Conservation (phyloP, 805 yeast genomes). For the Saccharomyces jurei region DNA sequence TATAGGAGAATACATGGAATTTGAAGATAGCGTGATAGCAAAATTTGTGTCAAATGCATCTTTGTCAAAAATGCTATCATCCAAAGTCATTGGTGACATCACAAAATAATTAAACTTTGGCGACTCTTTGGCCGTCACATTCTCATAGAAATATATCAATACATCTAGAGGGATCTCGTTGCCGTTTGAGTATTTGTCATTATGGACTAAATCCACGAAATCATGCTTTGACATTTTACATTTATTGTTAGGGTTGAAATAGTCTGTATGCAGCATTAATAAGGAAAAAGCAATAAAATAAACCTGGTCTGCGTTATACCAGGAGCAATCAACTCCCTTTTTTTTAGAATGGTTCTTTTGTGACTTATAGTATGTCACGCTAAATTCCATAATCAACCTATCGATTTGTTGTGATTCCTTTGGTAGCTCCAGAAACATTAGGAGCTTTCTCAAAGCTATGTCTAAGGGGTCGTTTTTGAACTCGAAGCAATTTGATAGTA, state of each 20-base stretch:
- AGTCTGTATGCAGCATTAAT: conserved; percentile 67
- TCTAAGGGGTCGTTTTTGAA: conserved; percentile 55
- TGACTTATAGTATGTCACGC: conserved; percentile 40
- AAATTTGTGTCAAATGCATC: background rate
- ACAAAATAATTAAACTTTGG: conserved; percentile 19
- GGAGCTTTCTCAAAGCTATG: conserved; percentile 51
- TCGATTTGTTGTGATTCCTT: conserved; percentile 73
- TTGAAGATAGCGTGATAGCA: background rate
- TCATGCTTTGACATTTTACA: conserved; percentile 60
- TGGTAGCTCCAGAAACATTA: conserved; percentile 54
- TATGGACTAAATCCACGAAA: conserved; percentile 42
- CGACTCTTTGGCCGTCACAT: conserved; percentile 54
- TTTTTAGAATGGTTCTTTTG: conserved; percentile 8
- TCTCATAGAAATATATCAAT: conserved; percentile 55
- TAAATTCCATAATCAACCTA: conserved; percentile 51
- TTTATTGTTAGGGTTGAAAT: conserved; percentile 58
- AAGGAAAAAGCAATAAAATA: conserved; percentile 58
- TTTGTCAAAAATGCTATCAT: background rate
- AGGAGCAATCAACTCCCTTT: conserved; percentile 9
- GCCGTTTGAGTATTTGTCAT: conserved; percentile 25
- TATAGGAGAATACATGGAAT: conserved; percentile 18
- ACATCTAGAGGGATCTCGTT: conserved; percentile 34
- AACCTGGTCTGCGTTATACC: conserved; percentile 43
- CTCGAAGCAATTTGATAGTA: conserved; percentile 34
- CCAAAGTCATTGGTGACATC: conserved; percentile 1